Base-by-base conservation (phyloP, 345 rosid genomes). In the Eucalyptus caleyi region DNA sequence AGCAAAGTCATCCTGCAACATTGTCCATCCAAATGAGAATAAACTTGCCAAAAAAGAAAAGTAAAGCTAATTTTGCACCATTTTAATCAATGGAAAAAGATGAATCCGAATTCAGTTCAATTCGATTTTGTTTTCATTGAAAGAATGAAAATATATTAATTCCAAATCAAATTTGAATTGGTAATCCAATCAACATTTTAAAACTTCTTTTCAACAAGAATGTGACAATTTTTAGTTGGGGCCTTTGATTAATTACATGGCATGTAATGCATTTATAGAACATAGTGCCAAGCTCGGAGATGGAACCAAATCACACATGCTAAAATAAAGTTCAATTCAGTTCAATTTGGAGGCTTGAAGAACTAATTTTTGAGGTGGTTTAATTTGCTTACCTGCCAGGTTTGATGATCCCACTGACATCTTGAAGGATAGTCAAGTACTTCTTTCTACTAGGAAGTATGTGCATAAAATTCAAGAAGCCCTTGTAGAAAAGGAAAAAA, bases 381-480 rank as follows among this genome's bases (percentile, higher is more conserved):
- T 42, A 16, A n/a, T 69, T 18, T 69, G 47, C 60, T 88, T 53
- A 95, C 91, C 87, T 87, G 91, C 95, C 88, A 30, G 97, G 97
- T 90, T 93, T 96, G 92, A 96, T 92, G 88, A 97, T 91, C 83
- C 95, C 95, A 65, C 92, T 93, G 40, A 93, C 92, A 88, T 93
- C 92, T 12, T 88, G 89, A 37, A 94, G 94, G 69, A 94, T 88
- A 53, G 89, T 50, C 11, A 93, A 30, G 37, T 87, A 90, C 88
- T 87, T 93, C 91, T 93, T 94, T 65, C 88, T 88, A 19, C 88
- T 88, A 12, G 93, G 93, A 87, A 91, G 77, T 60, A 91, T 27
- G 60, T 49, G 92, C 7, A 89, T 37, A 34, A 37, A 44, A 88
- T 51, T 90, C 86, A 93, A 89, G 16, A 93, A 77, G 32, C 87